Conservation (phyloP, 2,329 filamentous ascomycete genomes). For the Fulvia fulva region DNA sequence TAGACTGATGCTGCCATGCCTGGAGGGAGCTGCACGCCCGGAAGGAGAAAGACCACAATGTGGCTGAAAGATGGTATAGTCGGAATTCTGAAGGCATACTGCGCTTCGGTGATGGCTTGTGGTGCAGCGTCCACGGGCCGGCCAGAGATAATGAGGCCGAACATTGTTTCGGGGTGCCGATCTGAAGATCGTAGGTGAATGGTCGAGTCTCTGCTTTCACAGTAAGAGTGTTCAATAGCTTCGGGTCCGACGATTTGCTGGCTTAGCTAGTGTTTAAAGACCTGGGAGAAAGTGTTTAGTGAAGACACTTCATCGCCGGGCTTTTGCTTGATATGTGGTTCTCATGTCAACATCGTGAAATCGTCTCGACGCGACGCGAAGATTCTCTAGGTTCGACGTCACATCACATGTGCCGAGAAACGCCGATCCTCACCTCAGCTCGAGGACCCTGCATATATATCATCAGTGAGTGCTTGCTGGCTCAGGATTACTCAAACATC, state of each 20-base stretch:
- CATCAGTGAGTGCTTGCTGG: not conserved
- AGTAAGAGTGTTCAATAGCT: not conserved
- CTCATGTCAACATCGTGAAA: not conserved
- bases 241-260: not conserved
- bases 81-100: conserved; percentile 65
- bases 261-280: too few species aligned
- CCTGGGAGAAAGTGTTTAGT: not conserved
- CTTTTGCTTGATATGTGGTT: not conserved
- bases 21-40: conserved; percentile 67
- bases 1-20: conserved; percentile 86
- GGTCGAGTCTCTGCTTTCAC: not conserved
- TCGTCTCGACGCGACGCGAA: not conserved
- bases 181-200: not conserved
- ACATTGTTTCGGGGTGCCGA: conserved; percentile 43
- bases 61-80: conserved; percentile 60
- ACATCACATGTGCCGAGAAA: not conserved
- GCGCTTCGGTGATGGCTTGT: conserved; percentile 53
- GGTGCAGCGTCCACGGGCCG: conserved; percentile 58
- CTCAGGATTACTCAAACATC: not conserved
- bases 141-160: conserved; percentile 59
- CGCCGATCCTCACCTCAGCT: not conserved
- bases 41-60: conserved; percentile 84
- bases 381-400: not conserved
- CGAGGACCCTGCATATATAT: not conserved
- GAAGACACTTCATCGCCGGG: not conserved